phyloP scores from a whole-genome alignment of 2,329 filamentous ascomycete species.

The Claviceps monticola region DNA sequence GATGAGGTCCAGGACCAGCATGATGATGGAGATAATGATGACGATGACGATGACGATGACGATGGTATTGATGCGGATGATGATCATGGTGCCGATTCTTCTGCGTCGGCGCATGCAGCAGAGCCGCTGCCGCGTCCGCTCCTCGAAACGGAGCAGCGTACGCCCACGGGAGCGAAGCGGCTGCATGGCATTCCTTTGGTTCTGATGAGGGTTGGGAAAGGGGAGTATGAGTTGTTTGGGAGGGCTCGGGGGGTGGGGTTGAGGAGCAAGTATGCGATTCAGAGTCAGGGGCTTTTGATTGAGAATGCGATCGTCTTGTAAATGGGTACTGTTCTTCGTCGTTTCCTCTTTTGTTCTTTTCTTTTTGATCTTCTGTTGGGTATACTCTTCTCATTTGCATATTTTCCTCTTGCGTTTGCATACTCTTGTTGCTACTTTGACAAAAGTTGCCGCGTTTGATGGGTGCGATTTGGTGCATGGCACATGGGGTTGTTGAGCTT shows the following conservation, averaged over 20 bases:
- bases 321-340: background rate
- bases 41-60: too few species aligned
- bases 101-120: slow-evolving; percentile 10
- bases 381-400: too few species aligned
- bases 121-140: slow-evolving; percentile 42
- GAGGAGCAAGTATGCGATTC: slow-evolving; percentile 63
- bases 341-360: background rate
- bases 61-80: too few species aligned
- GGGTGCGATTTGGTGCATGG: too few species aligned
- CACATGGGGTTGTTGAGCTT: too few species aligned
- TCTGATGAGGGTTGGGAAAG: slow-evolving; percentile 61
- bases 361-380: background rate
- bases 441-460: too few species aligned
- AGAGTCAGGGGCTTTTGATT: slow-evolving; percentile 68
- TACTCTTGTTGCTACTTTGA: too few species aligned
- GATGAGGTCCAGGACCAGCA: slow-evolving; percentile 17
- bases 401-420: too few species aligned
- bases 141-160: slow-evolving; percentile 61
- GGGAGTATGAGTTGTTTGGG: slow-evolving; percentile 45
- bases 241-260: slow-evolving; percentile 57
- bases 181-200: slow-evolving; percentile 67
- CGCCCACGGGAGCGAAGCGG: slow-evolving; percentile 53
- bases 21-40: too few species aligned
- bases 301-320: slow-evolving; percentile 57
- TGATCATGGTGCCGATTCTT: slow-evolving; percentile 11